These are phyloP conservation scores for Pelargonium citronellum DNA, from an alignment of 441 rosid species.

Conservation along the genomic window DNA sequence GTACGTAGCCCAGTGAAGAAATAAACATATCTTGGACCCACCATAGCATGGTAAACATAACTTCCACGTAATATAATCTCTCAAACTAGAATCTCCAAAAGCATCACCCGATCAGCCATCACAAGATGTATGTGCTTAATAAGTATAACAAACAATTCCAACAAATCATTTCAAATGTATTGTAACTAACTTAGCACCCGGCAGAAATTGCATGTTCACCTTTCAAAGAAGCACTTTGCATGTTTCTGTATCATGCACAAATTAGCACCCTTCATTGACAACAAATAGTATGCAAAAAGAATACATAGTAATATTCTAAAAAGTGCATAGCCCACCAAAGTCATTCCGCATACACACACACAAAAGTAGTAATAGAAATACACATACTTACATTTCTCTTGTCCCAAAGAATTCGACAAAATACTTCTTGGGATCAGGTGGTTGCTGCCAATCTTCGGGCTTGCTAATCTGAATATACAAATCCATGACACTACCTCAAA, in stretches of 20 bases:
- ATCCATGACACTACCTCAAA: conserved; percentile 22
- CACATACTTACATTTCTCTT: conserved; percentile 79
- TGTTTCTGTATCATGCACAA: not conserved
- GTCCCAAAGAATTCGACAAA: conserved; percentile 96
- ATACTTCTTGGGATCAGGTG: conserved; percentile 75
- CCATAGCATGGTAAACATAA: not conserved
- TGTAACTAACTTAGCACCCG: not conserved
- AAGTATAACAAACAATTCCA: not conserved
- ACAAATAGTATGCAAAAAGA: not conserved
- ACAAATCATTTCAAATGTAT: not conserved
- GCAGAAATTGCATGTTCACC: not conserved
- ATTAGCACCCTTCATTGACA: not conserved
- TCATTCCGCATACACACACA: conserved; percentile 10
- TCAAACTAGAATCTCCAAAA: not conserved
- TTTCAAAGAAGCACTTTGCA: conserved; percentile 1
- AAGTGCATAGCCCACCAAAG: not conserved
- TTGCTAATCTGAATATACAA: conserved; percentile 63
- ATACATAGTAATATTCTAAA: not conserved
- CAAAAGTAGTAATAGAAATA: conserved; percentile 2
- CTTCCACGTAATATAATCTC: not conserved
- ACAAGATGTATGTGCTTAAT: not conserved
- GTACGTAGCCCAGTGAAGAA: not conserved
- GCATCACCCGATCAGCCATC: not conserved
- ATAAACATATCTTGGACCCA: not conserved
- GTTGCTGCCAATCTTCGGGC: conserved; percentile 80